Percentiles rank a stretch among this genome's conserved stretches.
Conservation (phyloP, 139 green algal genomes). For the Picochlorum sp. region DNA sequence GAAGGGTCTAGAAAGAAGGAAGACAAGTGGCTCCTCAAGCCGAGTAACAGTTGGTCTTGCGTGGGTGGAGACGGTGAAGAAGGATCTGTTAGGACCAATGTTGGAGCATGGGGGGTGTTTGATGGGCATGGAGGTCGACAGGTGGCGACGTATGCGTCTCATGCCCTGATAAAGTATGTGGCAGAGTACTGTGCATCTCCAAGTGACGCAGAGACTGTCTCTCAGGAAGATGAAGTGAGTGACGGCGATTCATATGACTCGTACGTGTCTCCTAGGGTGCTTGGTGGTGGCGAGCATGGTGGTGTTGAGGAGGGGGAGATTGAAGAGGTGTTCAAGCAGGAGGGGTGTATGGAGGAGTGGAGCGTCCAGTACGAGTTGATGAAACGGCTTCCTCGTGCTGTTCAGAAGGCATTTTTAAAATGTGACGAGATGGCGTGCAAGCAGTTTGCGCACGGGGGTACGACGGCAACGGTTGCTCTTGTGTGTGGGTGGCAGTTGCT, state of each 20-base stretch:
- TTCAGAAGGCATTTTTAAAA: slow-evolving; percentile 14
- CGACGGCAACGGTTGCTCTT: slow-evolving; percentile 72
- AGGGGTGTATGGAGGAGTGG: slow-evolving; percentile 17
- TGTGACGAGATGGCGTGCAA: slow-evolving; percentile 10
- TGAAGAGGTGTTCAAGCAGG: neutral
- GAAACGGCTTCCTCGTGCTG: slow-evolving; percentile 8
- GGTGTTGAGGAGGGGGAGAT: neutral
- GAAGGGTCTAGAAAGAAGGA: slow-evolving; percentile 40
- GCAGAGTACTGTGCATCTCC: neutral
- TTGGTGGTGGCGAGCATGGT: no score
- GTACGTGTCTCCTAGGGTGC: neutral
- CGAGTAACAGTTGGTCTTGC: slow-evolving; percentile 9
- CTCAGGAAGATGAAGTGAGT: slow-evolving; percentile 18
- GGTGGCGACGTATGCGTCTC: slow-evolving; percentile 37
- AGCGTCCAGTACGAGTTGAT: slow-evolving; percentile 10
- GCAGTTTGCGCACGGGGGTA: slow-evolving; percentile 37
- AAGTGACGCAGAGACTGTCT: slow-evolving; percentile 18
- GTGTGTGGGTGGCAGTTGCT: slow-evolving; percentile 46
- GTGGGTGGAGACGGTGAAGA: neutral
- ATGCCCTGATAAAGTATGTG: slow-evolving; percentile 39
- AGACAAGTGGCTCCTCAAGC: slow-evolving; percentile 42
- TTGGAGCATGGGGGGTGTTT: slow-evolving; percentile 46
- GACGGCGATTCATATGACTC: neutral
- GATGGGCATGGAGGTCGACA: slow-evolving; percentile 57
- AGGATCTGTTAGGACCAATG: slow-evolving; percentile 1